A percentile compares a stretch with the other conserved stretches of the same genome.
Evolutionary conservation across 495 filamentous ascomycete genomes (phyloP).

Genomic region (Zalerion maritima): DNA sequence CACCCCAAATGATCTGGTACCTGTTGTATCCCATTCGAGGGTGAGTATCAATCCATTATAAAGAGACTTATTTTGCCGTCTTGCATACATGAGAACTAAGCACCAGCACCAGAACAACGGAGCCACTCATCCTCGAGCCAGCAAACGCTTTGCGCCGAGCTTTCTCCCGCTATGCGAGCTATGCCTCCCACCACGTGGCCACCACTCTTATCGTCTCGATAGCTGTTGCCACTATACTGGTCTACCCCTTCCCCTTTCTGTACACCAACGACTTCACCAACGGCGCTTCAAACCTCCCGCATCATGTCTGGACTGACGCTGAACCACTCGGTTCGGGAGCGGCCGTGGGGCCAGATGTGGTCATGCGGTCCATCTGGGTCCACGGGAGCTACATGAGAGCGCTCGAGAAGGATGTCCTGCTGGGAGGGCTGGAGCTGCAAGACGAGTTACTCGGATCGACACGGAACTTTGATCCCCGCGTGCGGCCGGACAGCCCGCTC

Average conservation of each 20-base stretch:
- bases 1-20: constrained; percentile 46
- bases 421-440: constrained; percentile 48
- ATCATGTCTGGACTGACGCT: constrained; percentile 65
- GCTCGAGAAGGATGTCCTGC: constrained; percentile 42
- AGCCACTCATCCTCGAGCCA: constrained; percentile 43
- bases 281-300: constrained; percentile 46
- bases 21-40: constrained; percentile 49
- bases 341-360: constrained; percentile 31
- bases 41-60: constrained; percentile 25
- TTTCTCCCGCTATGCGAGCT: constrained; percentile 48
- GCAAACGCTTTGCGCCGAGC: constrained; percentile 42
- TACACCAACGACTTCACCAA: constrained; percentile 46
- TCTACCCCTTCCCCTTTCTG: constrained; percentile 54
- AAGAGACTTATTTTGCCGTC: constrained; percentile 2
- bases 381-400: constrained; percentile 57
- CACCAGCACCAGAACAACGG: constrained; percentile 35
- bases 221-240: constrained; percentile 43
- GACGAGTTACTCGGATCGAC: constrained; percentile 40
- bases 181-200: constrained; percentile 51
- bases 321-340: constrained; percentile 33
- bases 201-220: constrained; percentile 48
- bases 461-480: constrained; percentile 33
- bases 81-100: constrained; percentile 3
- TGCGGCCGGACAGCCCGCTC: constrained; percentile 8
- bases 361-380: constrained; percentile 44